Conservation (phyloP, 805 yeast genomes). For the Komagataella pseudopastoris region DNA sequence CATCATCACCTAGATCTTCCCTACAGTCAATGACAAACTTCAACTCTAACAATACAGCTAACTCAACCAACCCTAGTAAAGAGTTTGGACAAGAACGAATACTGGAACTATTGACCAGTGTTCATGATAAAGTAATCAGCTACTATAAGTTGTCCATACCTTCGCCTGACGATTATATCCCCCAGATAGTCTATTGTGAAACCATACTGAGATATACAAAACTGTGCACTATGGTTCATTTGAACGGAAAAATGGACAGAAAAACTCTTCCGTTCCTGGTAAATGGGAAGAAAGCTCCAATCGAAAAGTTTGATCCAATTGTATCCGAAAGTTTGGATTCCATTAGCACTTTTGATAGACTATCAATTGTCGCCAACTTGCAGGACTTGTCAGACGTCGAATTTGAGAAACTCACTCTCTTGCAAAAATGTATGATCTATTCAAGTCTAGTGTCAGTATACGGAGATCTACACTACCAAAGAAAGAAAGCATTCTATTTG, state of each 20-base stretch:
- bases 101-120: slow-evolving; percentile 22
- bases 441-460: slow-evolving; percentile 55
- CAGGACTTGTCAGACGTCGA: slow-evolving; percentile 30
- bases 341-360: slow-evolving; percentile 7
- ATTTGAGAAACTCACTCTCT: slow-evolving; percentile 27
- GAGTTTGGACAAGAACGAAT: slow-evolving; percentile 12
- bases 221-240: slow-evolving; percentile 38
- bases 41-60: not conserved
- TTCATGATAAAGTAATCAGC: slow-evolving; percentile 23
- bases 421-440: slow-evolving; percentile 49
- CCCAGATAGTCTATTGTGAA: slow-evolving; percentile 70
- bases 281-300: slow-evolving; percentile 15
- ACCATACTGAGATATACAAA: slow-evolving; percentile 49
- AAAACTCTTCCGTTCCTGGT: slow-evolving; percentile 31
- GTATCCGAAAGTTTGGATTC: not conserved
- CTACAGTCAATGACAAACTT: slow-evolving; percentile 12
- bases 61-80: slow-evolving; percentile 3
- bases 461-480: slow-evolving; percentile 38
- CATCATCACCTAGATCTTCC: slow-evolving; percentile 36
- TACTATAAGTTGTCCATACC: slow-evolving; percentile 38
- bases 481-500: slow-evolving; percentile 62
- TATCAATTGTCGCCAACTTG: slow-evolving; percentile 36
- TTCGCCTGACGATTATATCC: slow-evolving; percentile 63
- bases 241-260: slow-evolving; percentile 33
- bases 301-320: slow-evolving; percentile 2